These are phyloP conservation scores for Geranium rotundifolium DNA, from an alignment of 345 rosid species.

Conservation along the genomic window DNA sequence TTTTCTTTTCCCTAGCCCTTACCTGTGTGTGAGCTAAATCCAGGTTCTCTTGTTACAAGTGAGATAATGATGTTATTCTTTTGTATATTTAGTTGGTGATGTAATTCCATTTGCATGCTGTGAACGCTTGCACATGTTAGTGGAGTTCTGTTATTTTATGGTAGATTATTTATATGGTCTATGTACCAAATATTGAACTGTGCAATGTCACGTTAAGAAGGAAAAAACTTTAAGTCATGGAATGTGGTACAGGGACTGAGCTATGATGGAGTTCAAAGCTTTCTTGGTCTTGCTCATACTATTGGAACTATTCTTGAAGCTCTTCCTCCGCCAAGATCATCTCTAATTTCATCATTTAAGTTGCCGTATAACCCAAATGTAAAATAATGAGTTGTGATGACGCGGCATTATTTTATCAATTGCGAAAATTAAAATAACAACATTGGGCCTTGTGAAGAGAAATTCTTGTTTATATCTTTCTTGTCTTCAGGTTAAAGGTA, in stretches of 20 bases:
- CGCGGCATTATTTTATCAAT: not conserved
- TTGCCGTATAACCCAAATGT: slow-evolving; percentile 55
- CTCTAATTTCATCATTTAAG: slow-evolving; percentile 51
- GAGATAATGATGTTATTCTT: no score
- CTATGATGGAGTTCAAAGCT: slow-evolving; percentile 44
- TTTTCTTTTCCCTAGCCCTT: no score
- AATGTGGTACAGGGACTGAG: slow-evolving; percentile 35
- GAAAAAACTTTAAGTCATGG: no score
- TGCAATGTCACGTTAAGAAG: no score
- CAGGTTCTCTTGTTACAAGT: no score
- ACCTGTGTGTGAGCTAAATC: no score
- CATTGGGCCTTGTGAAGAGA: not conserved
- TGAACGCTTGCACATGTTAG: no score
- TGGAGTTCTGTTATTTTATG: no score
- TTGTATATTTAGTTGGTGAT: no score
- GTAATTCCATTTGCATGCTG: no score
- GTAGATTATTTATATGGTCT: no score
- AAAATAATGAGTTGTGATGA: slow-evolving; percentile 12
- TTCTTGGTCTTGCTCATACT: slow-evolving; percentile 52
- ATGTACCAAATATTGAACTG: no score
- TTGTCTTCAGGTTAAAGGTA: slow-evolving; percentile 43
- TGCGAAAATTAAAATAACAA: not conserved
- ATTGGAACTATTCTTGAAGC: slow-evolving; percentile 47
- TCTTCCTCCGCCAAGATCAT: slow-evolving; percentile 54
- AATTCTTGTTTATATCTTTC: not conserved